Percentiles rank a stretch among this genome's conserved stretches.
phyloP scores from a whole-genome alignment of 805 yeast genomes.

The Huiozyma naganishii region DNA sequence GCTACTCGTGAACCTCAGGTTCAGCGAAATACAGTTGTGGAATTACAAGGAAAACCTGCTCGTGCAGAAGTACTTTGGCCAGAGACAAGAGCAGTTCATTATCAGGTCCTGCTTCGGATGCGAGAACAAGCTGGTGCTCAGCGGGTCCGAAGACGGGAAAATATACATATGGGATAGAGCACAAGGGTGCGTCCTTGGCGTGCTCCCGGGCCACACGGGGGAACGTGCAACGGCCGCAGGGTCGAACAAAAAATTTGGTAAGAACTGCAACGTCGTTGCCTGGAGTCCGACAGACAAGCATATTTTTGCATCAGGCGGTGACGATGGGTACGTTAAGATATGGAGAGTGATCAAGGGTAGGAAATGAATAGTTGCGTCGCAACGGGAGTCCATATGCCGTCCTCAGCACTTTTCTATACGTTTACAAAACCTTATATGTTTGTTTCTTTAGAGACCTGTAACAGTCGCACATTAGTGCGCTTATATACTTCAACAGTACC shows the following conservation, averaged over 20 bases:
- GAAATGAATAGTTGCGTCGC: background rate
- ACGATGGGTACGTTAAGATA: conserved; percentile 59
- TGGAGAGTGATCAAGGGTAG: conserved; percentile 40
- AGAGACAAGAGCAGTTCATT: conserved; percentile 56
- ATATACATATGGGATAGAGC: conserved; percentile 70
- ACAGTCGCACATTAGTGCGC: too few relatives aligned
- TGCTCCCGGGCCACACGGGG: conserved; percentile 20
- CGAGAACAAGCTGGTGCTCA: conserved; percentile 57
- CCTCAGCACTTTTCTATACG: too few relatives aligned
- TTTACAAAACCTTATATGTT: too few relatives aligned
- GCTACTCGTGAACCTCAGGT: conserved; percentile 52
- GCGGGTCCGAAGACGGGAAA: conserved; percentile 77
- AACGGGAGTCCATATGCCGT: too few relatives aligned
- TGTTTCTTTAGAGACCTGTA: too few relatives aligned
- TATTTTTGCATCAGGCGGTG: conserved; percentile 77
- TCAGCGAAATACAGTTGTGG: conserved; percentile 77
- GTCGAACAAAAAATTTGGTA: conserved; percentile 14
- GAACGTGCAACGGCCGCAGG: conserved; percentile 10
- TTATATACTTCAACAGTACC: too few relatives aligned
- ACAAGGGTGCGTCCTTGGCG: conserved; percentile 52
- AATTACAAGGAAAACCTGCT: conserved; percentile 50
- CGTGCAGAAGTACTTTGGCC: conserved; percentile 58
- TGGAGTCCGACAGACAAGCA: conserved; percentile 45
- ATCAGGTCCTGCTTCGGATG: conserved; percentile 70
- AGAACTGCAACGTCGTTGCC: conserved; percentile 60